Conservation (phyloP, 192 early-diverging fungal species). For the Coemansia asiatica region DNA sequence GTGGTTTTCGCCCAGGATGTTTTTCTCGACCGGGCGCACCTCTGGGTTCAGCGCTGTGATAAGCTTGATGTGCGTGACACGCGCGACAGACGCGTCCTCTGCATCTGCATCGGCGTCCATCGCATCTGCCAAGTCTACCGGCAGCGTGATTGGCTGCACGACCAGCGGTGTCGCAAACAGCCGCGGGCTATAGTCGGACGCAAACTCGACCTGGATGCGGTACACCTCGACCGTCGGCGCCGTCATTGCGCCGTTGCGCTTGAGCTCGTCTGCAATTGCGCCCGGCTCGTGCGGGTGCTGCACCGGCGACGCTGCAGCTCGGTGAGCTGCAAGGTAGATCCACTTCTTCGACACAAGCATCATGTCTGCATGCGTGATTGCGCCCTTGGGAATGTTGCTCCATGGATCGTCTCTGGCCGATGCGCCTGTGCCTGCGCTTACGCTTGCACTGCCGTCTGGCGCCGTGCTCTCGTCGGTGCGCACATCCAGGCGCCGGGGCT, state of each 20-base stretch:
- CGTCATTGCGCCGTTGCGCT: slow-evolving; percentile 25
- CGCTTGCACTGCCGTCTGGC: too few species aligned
- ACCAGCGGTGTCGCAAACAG: slow-evolving; percentile 53
- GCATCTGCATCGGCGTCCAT: slow-evolving; percentile 1
- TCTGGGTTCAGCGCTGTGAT: slow-evolving; percentile 54
- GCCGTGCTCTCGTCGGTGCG: neutral
- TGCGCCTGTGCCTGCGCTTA: neutral
- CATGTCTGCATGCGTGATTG: slow-evolving; percentile 54
- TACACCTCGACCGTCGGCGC: slow-evolving; percentile 52
- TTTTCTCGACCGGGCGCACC: slow-evolving; percentile 40
- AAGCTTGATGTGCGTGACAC: slow-evolving; percentile 49
- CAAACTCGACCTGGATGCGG: slow-evolving; percentile 55
- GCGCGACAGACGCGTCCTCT: slow-evolving; percentile 14
- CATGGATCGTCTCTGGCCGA: slow-evolving; percentile 34
- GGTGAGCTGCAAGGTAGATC: slow-evolving; percentile 49
- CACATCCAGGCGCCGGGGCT: slow-evolving; percentile 26
- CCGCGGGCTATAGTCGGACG: slow-evolving; percentile 51
- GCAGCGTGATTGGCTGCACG: slow-evolving; percentile 39
- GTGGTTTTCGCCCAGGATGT: slow-evolving; percentile 48
- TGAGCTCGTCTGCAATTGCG: slow-evolving; percentile 27
- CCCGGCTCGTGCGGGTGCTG: slow-evolving; percentile 47
- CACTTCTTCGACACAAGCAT: slow-evolving; percentile 56
- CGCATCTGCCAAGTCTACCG: slow-evolving; percentile 9
- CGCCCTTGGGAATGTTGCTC: slow-evolving; percentile 48
- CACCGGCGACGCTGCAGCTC: slow-evolving; percentile 38